phyloP scores from a whole-genome alignment of 1,284 basidiomycete genomes.

The Bjerkandera adusta region DNA sequence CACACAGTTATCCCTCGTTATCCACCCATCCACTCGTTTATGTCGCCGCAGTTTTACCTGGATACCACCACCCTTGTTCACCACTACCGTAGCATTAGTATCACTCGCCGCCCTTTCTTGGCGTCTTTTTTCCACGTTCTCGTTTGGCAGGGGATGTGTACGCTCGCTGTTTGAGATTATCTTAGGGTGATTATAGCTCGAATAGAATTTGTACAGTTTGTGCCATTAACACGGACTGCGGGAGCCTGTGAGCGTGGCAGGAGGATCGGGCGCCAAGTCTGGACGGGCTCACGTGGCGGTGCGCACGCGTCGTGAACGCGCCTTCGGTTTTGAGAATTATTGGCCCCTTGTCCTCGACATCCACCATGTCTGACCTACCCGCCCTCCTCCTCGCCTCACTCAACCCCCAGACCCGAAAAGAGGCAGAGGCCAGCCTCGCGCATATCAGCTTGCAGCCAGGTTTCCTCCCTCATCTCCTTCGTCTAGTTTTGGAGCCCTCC shows the following conservation, averaged over 20 bases:
- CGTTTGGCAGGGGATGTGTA: constrained; percentile 3
- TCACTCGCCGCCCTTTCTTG: neutral
- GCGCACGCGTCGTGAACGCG: constrained; percentile 10
- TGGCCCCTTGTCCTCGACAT: constrained; percentile 4
- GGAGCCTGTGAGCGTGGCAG: neutral
- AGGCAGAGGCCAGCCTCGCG: constrained; percentile 77
- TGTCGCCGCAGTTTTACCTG: too few species aligned
- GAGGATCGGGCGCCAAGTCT: neutral
- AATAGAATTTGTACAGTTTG: constrained; percentile 8
- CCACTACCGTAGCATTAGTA: constrained; percentile 4
- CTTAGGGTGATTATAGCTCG: constrained; percentile 6
- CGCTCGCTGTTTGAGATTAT: constrained; percentile 6
- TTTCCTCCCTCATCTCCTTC: constrained; percentile 75
- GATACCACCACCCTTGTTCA: neutral
- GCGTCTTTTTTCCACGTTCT: neutral
- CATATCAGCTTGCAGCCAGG: constrained; percentile 68
- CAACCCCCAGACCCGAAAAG: constrained; percentile 68
- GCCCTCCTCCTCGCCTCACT: constrained; percentile 72
- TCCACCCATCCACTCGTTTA: neutral
- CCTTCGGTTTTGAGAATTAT: constrained; percentile 7
- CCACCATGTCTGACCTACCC: constrained; percentile 62
- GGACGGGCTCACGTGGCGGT: constrained; percentile 5
- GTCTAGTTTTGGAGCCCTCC: constrained; percentile 67
- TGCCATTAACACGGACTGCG: too few species aligned
- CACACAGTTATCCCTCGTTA: neutral